Evolutionary conservation across 441 rosid genomes (phyloP), one percentile per base, ranked within the genome.

Genomic region (Raphanus hybrid): DNA sequence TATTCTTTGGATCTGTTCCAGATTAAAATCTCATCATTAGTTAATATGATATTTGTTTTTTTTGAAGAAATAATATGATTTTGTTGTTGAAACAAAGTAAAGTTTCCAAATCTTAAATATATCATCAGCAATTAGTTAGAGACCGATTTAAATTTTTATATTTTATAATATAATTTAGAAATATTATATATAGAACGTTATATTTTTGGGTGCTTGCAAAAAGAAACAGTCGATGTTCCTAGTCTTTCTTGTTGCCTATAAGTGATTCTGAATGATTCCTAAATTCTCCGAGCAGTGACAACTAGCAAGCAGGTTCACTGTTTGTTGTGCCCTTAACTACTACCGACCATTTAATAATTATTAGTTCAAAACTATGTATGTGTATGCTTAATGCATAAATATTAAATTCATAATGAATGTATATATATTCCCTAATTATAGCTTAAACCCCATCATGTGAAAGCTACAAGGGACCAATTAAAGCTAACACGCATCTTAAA

Each of bases 401-500:
- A 29, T 50, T 16, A 60, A 59, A 26, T 20, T 20, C 15, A 60
- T 41, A 6, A 69, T 11, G 4, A 26, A 27, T 52, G 3, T 67
- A 41, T 43, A 37, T 27, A 27, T 60, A 34, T 50, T 67, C 66
- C 52, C 57, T 73, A 63, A 68, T 20, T 29, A 35, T 75, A 79
- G 43, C 52, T 58, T 70, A 80, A 15, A 18, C 71, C 54, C 65
- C 61, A 66, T 65, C 66, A 71, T 65, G 77, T 71, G 70, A 67
- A 74, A 75, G 79, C 37, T 64, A 69, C 16, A 39, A 65, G 64
- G 77, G 32, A 71, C 80, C 73, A 66, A 71, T 75, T 65, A 66
- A 71, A 80, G 79, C 64, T 34, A 74, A 59, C 6, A 70, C 69
- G 73, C 73, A 75, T 75, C 75, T 70, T 75, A 75, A 70, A 70